Evolutionary conservation across 2,329 filamentous ascomycete genomes (phyloP).

Genomic region (Botrytis paeoniae): DNA sequence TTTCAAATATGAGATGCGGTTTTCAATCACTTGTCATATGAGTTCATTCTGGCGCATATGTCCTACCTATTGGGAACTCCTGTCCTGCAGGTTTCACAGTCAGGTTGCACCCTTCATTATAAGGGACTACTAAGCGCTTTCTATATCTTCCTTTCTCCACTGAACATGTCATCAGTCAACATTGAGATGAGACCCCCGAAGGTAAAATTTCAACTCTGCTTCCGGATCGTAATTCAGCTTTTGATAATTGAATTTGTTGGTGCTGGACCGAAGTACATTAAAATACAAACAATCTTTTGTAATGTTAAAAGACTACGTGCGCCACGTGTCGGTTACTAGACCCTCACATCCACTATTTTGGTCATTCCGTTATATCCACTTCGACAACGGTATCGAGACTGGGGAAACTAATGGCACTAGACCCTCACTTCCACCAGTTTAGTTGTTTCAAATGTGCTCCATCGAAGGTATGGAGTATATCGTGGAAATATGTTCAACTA

Average conservation of each 20-base stretch:
- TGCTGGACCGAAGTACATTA: not conserved
- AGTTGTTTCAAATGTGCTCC: not conserved
- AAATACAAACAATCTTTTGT: not conserved
- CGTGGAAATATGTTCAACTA: not conserved
- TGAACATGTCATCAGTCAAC: not conserved
- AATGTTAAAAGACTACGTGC: not conserved
- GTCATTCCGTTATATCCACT: not conserved
- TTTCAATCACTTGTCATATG: not conserved
- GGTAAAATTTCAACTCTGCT: too few relatives aligned
- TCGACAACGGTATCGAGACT: not conserved
- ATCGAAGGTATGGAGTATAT: not conserved
- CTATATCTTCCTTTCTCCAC: not conserved
- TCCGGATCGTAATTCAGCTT: not conserved
- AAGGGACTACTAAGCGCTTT: not conserved
- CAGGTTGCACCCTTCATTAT: not conserved
- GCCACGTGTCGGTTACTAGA: conserved; percentile 6
- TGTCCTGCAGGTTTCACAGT: too few relatives aligned
- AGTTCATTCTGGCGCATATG: not conserved
- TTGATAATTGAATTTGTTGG: not conserved
- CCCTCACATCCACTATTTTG: conserved; percentile 2
- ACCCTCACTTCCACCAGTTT: not conserved
- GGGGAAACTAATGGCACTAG: not conserved
- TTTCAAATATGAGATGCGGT: not conserved
- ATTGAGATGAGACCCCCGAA: not conserved
- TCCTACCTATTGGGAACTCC: not conserved